phyloP scores from a whole-genome alignment of 805 yeast genomes.

The Saturnispora gosingensis region DNA sequence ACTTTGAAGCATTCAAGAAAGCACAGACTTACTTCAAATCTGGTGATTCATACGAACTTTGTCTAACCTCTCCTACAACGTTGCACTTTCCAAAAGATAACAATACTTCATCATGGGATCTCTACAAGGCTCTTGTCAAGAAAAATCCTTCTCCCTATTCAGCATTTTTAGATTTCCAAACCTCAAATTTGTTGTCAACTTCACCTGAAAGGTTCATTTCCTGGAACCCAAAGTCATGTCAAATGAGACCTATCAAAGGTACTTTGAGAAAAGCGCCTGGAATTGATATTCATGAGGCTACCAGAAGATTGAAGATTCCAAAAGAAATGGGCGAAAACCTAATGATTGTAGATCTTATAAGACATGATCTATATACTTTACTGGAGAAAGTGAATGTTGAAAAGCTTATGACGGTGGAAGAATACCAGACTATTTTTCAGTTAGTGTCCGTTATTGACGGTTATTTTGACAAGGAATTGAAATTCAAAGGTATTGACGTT shows the following conservation, averaged over 20 bases:
- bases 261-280: slow-evolving; percentile 65
- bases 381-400: slow-evolving; percentile 59
- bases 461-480: slow-evolving; percentile 23
- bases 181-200: slow-evolving; percentile 62
- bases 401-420: slow-evolving; percentile 85
- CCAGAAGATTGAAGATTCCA: slow-evolving; percentile 60
- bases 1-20: slow-evolving; percentile 42
- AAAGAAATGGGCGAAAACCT: slow-evolving; percentile 93
- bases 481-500: slow-evolving; percentile 66
- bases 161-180: slow-evolving; percentile 63
- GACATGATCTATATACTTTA: slow-evolving; percentile 78
- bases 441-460: slow-evolving; percentile 86
- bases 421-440: slow-evolving; percentile 84
- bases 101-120: slow-evolving; percentile 56
- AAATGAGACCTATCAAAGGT: slow-evolving; percentile 93
- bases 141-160: slow-evolving; percentile 92
- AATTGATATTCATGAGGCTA: slow-evolving; percentile 51
- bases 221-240: slow-evolving; percentile 60
- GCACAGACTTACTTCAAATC: slow-evolving; percentile 61
- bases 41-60: slow-evolving; percentile 92
- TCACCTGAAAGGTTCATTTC: slow-evolving; percentile 91
- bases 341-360: slow-evolving; percentile 92
- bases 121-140: slow-evolving; percentile 61
- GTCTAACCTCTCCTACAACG: slow-evolving; percentile 71
- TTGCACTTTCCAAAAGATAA: slow-evolving; percentile 37